Conservation (phyloP, 345 rosid genomes). For the Hirschfeldia incana region DNA sequence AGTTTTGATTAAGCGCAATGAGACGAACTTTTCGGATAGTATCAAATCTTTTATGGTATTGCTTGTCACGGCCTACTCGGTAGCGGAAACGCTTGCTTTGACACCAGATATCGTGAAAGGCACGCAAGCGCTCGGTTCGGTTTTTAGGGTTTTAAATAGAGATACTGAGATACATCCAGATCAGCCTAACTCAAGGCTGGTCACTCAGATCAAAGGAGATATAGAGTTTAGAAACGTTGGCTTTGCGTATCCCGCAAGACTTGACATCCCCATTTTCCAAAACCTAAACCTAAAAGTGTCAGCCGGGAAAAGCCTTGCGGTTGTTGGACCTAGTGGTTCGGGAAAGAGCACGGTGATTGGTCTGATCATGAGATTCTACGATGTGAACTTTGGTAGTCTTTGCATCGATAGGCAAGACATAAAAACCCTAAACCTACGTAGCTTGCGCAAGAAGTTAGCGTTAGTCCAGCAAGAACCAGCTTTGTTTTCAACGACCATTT, state of each 20-base stretch:
- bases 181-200: slow-evolving; percentile 42
- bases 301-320: slow-evolving; percentile 68
- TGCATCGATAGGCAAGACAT: slow-evolving; percentile 62
- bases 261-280: slow-evolving; percentile 55
- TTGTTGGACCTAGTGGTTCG: slow-evolving; percentile 79
- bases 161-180: slow-evolving; percentile 53
- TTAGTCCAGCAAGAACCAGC: slow-evolving; percentile 89
- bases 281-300: slow-evolving; percentile 49
- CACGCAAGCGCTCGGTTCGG: slow-evolving; percentile 71
- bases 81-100: slow-evolving; percentile 84
- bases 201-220: slow-evolving; percentile 53
- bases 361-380: slow-evolving; percentile 72
- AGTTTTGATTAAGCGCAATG: slow-evolving; percentile 48
- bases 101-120: slow-evolving; percentile 89
- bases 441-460: slow-evolving; percentile 59
- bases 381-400: slow-evolving; percentile 53
- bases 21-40: slow-evolving; percentile 53
- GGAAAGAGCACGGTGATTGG: slow-evolving; percentile 85
- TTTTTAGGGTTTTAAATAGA: slow-evolving; percentile 63
- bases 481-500: slow-evolving; percentile 66
- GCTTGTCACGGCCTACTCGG: slow-evolving; percentile 57
- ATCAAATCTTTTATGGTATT: slow-evolving; percentile 75
- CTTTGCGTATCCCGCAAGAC: slow-evolving; percentile 73
- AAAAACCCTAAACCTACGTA: slow-evolving; percentile 58
- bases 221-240: slow-evolving; percentile 57